phyloP scores from a whole-genome alignment of 1,284 basidiomycete species.

The Agroathelia rolfsii region DNA sequence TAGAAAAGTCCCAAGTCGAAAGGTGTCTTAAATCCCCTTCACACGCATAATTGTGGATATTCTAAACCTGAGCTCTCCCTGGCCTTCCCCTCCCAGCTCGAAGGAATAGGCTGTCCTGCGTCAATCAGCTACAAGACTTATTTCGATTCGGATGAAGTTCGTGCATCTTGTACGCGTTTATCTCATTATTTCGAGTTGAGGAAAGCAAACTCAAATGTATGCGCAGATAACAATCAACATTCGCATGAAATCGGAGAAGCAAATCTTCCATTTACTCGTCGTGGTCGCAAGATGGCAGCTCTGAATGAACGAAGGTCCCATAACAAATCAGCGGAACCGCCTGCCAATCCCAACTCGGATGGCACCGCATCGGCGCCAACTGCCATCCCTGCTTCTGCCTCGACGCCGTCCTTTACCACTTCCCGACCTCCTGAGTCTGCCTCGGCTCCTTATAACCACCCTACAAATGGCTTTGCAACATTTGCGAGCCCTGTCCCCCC shows the following conservation, averaged over 20 bases:
- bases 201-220: constrained; percentile 7
- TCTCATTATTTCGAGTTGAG: constrained; percentile 3
- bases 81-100: constrained; percentile 37
- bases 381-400: constrained; percentile 3
- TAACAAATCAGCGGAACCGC: no score
- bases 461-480: constrained; percentile 2
- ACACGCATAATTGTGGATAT: constrained; percentile 1
- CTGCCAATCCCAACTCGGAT: no score
- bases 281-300: constrained; percentile 52
- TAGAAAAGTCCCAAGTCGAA: constrained; percentile 71
- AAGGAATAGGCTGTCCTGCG: constrained; percentile 66
- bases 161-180: constrained; percentile 57
- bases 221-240: constrained; percentile 58
- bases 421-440: constrained; percentile 15
- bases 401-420: constrained; percentile 18
- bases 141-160: constrained; percentile 67
- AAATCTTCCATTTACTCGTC: constrained; percentile 66
- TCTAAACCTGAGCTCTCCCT: constrained; percentile 4
- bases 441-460: no score
- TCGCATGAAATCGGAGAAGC: constrained; percentile 65
- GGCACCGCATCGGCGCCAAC: constrained; percentile 10
- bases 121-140: constrained; percentile 79
- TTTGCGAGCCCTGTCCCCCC: constrained; percentile 16
- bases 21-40: constrained; percentile 31
- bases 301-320: constrained; percentile 37